Conservation (phyloP, 169 alveolate species). For the Plasmodium gonderi region DNA sequence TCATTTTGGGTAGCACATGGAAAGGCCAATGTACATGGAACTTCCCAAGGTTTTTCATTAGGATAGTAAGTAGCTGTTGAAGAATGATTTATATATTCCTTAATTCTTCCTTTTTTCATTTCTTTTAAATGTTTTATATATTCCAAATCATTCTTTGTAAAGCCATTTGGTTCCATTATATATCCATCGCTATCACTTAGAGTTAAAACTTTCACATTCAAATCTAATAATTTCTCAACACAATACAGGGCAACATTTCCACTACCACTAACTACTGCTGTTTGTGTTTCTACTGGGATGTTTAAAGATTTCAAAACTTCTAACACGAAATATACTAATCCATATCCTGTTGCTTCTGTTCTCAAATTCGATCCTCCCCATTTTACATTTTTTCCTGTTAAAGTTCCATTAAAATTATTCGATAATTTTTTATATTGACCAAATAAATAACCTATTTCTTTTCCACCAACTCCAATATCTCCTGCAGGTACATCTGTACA, state of each 20-base stretch:
- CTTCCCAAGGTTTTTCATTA: slow-evolving; percentile 81
- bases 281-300: slow-evolving; percentile 78
- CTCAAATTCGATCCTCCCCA: slow-evolving; percentile 90
- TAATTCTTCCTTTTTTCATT: slow-evolving; percentile 73
- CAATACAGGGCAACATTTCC: slow-evolving; percentile 91
- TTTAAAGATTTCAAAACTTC: slow-evolving; percentile 77
- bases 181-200: slow-evolving; percentile 86
- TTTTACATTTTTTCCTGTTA: slow-evolving; percentile 88
- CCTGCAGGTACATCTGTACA: slow-evolving; percentile 92
- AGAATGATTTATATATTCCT: slow-evolving; percentile 77
- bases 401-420: slow-evolving; percentile 83
- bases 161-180: slow-evolving; percentile 83
- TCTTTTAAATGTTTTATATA: slow-evolving; percentile 79
- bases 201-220: slow-evolving; percentile 87
- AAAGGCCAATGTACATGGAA: slow-evolving; percentile 84
- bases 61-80: slow-evolving; percentile 78
- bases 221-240: slow-evolving; percentile 83
- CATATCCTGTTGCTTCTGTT: slow-evolving; percentile 92
- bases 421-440: slow-evolving; percentile 88
- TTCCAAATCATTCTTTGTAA: slow-evolving; percentile 79
- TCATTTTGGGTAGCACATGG: slow-evolving; percentile 92
- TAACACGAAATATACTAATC: slow-evolving; percentile 87
- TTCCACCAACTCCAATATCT: slow-evolving; percentile 91
- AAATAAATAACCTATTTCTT: slow-evolving; percentile 89
- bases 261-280: slow-evolving; percentile 87